Conservation (phyloP, 1,139 yeast species). For the Candida tropicalis region DNA sequence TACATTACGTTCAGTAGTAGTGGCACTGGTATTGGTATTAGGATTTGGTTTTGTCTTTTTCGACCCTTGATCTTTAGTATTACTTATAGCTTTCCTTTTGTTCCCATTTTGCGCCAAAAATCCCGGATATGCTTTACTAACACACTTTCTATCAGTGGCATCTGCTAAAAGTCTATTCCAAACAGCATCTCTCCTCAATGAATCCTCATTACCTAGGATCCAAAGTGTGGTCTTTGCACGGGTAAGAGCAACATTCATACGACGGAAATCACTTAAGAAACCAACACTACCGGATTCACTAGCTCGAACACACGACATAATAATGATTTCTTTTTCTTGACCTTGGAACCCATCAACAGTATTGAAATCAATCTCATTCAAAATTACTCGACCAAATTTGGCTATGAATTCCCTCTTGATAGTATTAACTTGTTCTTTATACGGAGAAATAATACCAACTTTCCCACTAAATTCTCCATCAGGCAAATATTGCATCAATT, state of each 20-base stretch:
- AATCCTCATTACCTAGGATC: slow-evolving; percentile 80
- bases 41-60: slow-evolving; percentile 4
- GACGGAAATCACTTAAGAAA: slow-evolving; percentile 82
- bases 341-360: slow-evolving; percentile 99
- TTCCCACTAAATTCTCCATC: slow-evolving; percentile 62
- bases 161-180: slow-evolving; percentile 71
- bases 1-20: background rate
- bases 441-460: slow-evolving; percentile 93
- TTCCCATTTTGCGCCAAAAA: slow-evolving; percentile 24
- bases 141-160: slow-evolving; percentile 53
- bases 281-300: slow-evolving; percentile 73
- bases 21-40: background rate
- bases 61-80: background rate
- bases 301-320: slow-evolving; percentile 95
- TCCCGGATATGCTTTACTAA: slow-evolving; percentile 40
- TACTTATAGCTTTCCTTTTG: slow-evolving; percentile 5
- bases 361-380: slow-evolving; percentile 78
- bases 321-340: slow-evolving; percentile 91
- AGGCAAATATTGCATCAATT: slow-evolving; percentile 54
- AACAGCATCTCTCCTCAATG: slow-evolving; percentile 62
- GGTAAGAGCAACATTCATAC: slow-evolving; percentile 95
- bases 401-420: slow-evolving; percentile 59
- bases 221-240: slow-evolving; percentile 92
- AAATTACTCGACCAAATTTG: slow-evolving; percentile 63
- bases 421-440: slow-evolving; percentile 78